Base-by-base conservation (phyloP, 805 yeast species). In the Ogataea trehalophila region DNA sequence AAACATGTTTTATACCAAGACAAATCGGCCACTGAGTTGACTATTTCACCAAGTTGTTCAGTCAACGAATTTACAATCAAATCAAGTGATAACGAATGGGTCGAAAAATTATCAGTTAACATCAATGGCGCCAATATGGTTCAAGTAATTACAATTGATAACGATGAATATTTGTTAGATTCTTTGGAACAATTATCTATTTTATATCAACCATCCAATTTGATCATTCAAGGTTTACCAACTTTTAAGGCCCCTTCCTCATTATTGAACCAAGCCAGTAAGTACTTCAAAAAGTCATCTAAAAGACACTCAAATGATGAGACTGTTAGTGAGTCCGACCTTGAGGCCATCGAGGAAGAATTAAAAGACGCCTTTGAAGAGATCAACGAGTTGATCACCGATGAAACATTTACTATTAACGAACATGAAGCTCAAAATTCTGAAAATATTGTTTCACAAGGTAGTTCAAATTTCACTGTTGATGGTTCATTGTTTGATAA, bases 401-500 rank as follows among this genome's bases (percentile, higher is more conserved):
- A 60, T 41, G 64, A 56, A 43, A 47, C 57, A 11, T 65, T 53
- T 29, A 43, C 56, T 5, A 53, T 57, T 20, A 51, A 54, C 33
- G 53, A 58, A 14, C 51, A 52, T n/a, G 48, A 9, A 3, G 42
- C 22, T 11, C 42, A 42, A 15, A 13, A 22, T 20, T 16, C 14
- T n/a, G 13, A 26, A n/a, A 34, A 18, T 6, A 22, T 33, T 16
- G 43, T 23, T 16, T 35, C 47, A 33, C 2, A 41, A n/a, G 41
- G 46, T 11, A 15, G 20, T 7, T 15, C 18, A 22, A 43, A 45
- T 16, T 18, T 47, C 18, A 42, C 48, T 6, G 48, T 53, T 39
- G 57, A 55, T 38, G 66, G 71, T 13, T 75, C 75, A 46, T 66
- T 86, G 47, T 85, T 87, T 65, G 76, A 80, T 48, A 71, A 75